Conservation (phyloP, 345 rosid species). For the Moricandia arvensis region DNA sequence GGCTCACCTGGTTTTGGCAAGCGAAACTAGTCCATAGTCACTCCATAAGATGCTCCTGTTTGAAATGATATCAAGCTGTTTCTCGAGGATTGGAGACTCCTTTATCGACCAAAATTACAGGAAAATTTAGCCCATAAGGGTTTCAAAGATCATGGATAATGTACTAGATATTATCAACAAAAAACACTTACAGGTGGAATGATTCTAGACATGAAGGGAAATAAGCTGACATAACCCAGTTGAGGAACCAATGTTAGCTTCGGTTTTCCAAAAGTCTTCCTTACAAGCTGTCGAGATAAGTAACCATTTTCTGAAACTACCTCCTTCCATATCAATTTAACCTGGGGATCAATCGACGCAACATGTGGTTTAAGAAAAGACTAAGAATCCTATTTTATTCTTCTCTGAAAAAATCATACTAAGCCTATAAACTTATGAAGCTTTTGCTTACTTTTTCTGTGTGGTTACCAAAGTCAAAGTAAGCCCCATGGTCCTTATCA, state of each 20-base stretch:
- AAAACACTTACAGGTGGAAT: conserved; percentile 80
- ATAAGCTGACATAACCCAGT: conserved; percentile 89
- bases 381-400: conserved; percentile 4
- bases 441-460: conserved; percentile 72
- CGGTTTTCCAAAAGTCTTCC: conserved; percentile 66
- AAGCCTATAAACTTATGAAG: background rate
- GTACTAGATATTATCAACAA: background rate
- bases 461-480: conserved; percentile 88
- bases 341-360: conserved; percentile 43
- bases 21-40: conserved; percentile 83
- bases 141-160: background rate
- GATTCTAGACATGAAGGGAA: conserved; percentile 81
- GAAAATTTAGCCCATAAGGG: conserved; percentile 1
- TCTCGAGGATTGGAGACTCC: conserved; percentile 90
- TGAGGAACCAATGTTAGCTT: conserved; percentile 76
- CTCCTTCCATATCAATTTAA: conserved; percentile 82
- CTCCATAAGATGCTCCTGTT: conserved; percentile 80
- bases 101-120: conserved; percentile 19
- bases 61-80: conserved; percentile 87
- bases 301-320: conserved; percentile 49
- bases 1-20: conserved; percentile 79
- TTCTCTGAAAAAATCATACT: background rate
- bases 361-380: background rate
- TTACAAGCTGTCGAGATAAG: conserved; percentile 63
- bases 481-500: conserved; percentile 69